Evolutionary conservation across 768 basidiomycete genomes (phyloP).

Genomic region (Paxillus involutus): DNA sequence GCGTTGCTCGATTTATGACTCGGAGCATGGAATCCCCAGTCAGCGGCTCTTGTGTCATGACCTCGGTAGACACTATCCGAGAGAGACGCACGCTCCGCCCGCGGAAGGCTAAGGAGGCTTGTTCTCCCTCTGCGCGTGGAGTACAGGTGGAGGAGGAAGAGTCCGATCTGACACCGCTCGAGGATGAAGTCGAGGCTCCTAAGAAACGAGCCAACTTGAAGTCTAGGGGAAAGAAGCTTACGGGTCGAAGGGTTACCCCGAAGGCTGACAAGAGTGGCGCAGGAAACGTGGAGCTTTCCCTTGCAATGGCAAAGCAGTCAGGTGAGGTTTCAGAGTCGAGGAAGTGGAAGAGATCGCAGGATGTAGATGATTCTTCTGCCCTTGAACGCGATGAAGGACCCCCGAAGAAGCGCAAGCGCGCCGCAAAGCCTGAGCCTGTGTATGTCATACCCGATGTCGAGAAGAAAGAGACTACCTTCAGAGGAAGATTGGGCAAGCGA

Average conservation of each 20-base stretch:
- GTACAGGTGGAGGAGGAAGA: not conserved
- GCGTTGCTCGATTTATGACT: not conserved
- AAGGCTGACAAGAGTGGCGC: not conserved
- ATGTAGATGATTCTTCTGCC: conserved; percentile 6
- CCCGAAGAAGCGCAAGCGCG: conserved; percentile 29
- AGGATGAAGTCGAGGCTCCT: conserved; percentile 2
- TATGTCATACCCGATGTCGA: conserved; percentile 75
- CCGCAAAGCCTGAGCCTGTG: conserved; percentile 45
- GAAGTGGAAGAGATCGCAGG: conserved; percentile 12
- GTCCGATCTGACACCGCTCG: conserved; percentile 17
- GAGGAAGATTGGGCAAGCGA: conserved; percentile 55
- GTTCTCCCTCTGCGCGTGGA: not conserved
- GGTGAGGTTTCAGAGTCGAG: not conserved
- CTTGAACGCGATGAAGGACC: conserved; percentile 2
- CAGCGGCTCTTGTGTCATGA: not conserved
- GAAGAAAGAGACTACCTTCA: conserved; percentile 65
- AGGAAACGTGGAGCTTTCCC: not conserved
- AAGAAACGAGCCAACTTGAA: not conserved
- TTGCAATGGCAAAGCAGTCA: not conserved
- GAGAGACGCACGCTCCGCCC: conserved; percentile 2
- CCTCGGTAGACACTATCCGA: not conserved
- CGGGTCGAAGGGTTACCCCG: not conserved
- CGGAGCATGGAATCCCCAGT: not conserved
- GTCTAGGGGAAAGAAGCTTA: not conserved
- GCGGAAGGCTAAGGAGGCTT: not conserved